phyloP scores from a whole-genome alignment of 2,329 filamentous ascomycete genomes.

The Fusarium subtropicale region DNA sequence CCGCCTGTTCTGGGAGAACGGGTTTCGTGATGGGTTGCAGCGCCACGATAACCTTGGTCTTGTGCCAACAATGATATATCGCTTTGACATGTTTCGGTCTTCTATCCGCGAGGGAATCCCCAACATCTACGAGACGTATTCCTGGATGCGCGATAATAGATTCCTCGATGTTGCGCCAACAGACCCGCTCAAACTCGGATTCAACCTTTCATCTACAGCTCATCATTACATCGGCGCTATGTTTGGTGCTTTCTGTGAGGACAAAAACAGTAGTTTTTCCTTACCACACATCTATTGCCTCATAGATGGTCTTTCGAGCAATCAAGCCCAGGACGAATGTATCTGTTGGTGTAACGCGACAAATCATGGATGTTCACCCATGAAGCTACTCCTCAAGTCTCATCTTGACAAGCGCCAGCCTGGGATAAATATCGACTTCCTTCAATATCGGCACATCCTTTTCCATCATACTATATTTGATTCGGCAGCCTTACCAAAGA shows the following conservation, averaged over 20 bases:
- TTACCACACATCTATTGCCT: no score
- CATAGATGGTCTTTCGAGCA: no score
- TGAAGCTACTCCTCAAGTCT: background rate
- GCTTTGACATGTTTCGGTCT: fast-evolving
- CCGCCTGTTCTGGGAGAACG: background rate
- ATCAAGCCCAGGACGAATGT: background rate
- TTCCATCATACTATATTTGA: background rate
- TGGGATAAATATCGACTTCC: no score
- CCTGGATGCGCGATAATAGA: background rate
- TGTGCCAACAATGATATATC: background rate
- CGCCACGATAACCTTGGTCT: background rate
- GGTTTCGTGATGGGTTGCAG: background rate
- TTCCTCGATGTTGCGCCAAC: background rate
- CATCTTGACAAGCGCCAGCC: background rate
- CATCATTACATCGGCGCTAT: background rate
- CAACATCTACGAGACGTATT: background rate
- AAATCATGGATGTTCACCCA: background rate
- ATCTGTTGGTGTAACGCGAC: background rate
- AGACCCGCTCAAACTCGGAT: background rate
- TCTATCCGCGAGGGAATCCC: fast-evolving
- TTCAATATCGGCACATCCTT: background rate
- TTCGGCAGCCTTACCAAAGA: fast-evolving
- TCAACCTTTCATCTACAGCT: background rate
- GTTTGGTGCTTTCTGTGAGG: background rate
- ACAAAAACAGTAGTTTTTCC: no score